Base-by-base conservation (phyloP, 805 yeast species). In the Metschnikowia proteae region DNA sequence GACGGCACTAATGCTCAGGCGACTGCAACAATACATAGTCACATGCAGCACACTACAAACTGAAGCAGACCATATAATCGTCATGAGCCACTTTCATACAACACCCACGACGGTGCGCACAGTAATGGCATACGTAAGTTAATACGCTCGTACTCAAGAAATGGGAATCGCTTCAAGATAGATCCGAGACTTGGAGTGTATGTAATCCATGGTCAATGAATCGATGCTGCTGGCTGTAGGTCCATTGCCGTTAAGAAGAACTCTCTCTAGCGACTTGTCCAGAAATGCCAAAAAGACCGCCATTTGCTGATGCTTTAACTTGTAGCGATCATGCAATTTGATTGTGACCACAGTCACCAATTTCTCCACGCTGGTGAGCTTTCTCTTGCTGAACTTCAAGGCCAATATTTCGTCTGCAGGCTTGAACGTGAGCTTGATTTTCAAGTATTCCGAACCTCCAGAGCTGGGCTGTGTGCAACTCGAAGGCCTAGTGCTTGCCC, bases 131-230 rank as follows among this genome's bases (percentile, higher is more conserved):
- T 17, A n/a, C 35, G 13, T 17, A 17, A 5, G 36, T 32, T 22
- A 13, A 32, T 32, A 13, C 8, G 39, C 30, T 17, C 29, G n/a
- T 7, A 30, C 5, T 23, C 31, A 40, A 22, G 11, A 25, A 6
- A n/a, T 25, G 36, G 35, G 37, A 25, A 48, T 46, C 1, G 64
- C 68, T 48, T 50, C 53, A 23, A 64, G 47, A 41, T 56, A 62
- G 9, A 64, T 49, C 44, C 54, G 60, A 29, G 52, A 53, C 49
- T 59, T 59, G 26, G 49, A 42, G 48, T 47, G 50, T 23, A 65
- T 49, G 43, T 64, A 64, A 43, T 64, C 67, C 54, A 59, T 48
- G 27, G 59, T 45, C 27, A 60, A 46, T 4, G 50, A 57, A 17
- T 55, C 49, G 5, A 48, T 42, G 39, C 33, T 39, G 13, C 28